These are phyloP conservation scores for Lecanosticta acicola DNA, from an alignment of 2,329 filamentous ascomycete species.

Conservation along the genomic window DNA sequence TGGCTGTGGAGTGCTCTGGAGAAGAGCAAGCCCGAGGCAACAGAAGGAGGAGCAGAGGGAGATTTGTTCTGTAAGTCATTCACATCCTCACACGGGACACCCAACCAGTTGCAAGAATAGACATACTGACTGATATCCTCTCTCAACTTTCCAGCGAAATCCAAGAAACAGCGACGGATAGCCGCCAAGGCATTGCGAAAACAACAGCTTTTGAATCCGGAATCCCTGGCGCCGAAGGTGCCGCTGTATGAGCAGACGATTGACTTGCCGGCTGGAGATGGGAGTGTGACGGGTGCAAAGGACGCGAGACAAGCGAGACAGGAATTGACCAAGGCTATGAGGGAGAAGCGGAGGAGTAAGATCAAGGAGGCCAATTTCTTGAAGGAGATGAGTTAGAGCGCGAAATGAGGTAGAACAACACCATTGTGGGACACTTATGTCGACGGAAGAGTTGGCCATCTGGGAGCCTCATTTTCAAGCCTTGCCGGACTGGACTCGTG, in stretches of 20 bases:
- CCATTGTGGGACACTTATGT: too few species aligned
- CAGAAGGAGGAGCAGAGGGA: constrained; percentile 52
- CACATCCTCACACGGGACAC: too few species aligned
- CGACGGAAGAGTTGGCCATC: too few species aligned
- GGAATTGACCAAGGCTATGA: constrained; percentile 64
- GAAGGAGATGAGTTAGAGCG: constrained; percentile 61
- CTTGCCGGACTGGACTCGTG: too few species aligned
- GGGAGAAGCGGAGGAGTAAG: constrained; percentile 64
- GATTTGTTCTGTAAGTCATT: constrained; percentile 73
- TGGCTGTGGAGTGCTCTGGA: constrained; percentile 73
- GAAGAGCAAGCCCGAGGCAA: constrained; percentile 45
- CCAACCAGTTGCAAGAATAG: too few species aligned
- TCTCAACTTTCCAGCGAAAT: constrained; percentile 69
- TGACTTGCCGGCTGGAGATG: constrained; percentile 58
- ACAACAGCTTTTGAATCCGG: constrained; percentile 60
- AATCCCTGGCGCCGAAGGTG: constrained; percentile 57
- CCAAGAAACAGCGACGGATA: constrained; percentile 69
- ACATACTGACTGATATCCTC: too few species aligned
- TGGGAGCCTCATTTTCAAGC: too few species aligned
- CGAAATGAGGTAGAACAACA: background rate
- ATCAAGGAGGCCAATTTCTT: constrained; percentile 87
- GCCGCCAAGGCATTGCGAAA: constrained; percentile 62
- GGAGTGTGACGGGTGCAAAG: constrained; percentile 42
- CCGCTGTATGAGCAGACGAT: constrained; percentile 72
- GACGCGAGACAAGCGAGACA: constrained; percentile 49